Evolutionary conservation across 176 grass and related monocot genomes (phyloP).

Genomic region (Hordeum marinum): DNA sequence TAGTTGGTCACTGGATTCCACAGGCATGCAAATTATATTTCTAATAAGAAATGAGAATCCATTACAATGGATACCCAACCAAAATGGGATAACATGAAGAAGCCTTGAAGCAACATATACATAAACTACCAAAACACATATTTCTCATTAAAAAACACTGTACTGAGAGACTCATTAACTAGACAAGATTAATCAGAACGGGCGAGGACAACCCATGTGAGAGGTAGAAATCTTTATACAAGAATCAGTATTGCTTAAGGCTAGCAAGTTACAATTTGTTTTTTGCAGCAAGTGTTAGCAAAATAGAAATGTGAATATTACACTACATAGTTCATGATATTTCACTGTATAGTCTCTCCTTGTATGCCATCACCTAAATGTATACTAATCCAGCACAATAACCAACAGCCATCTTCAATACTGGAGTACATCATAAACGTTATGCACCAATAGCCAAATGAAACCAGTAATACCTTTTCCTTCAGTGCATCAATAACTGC

Average conservation of each 20-base stretch:
- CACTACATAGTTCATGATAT: neutral
- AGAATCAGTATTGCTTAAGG: too few species aligned
- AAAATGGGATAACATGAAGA: neutral
- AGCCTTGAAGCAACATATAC: neutral
- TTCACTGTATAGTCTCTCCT: neutral
- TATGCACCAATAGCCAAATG: neutral
- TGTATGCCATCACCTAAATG: neutral
- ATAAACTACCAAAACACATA: neutral
- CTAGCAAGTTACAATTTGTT: neutral
- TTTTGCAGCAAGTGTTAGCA: neutral
- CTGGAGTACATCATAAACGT: neutral
- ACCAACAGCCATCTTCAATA: neutral
- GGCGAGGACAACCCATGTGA: too few species aligned
- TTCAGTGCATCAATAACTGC: constrained; percentile 69
- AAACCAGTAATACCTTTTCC: constrained; percentile 45
- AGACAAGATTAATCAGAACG: too few species aligned
- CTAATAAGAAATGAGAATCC: neutral
- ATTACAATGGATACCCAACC: neutral
- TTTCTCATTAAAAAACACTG: neutral
- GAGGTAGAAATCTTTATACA: too few species aligned
- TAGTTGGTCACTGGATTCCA: neutral
- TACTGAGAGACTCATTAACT: neutral
- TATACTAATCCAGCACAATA: neutral
- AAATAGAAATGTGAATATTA: neutral
- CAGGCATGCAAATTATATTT: neutral